A percentile compares a stretch with the other conserved stretches of the same genome.
Conservation (phyloP, 2,329 filamentous ascomycete genomes). For the Aspergillus thermomutatus region DNA sequence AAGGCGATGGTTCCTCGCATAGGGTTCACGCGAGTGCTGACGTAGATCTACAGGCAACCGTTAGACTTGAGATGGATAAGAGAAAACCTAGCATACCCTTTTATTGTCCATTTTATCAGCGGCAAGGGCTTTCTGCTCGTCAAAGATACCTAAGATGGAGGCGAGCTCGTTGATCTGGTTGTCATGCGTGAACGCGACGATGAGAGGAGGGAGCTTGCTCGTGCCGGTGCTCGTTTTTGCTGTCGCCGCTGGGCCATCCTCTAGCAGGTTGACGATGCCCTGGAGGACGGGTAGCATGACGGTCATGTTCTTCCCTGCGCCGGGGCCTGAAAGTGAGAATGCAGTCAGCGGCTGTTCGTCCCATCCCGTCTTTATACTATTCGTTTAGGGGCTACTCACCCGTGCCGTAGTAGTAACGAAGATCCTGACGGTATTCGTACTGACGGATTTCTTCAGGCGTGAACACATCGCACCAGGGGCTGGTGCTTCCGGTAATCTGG, state of each 20-base stretch:
- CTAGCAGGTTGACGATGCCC: slow-evolving; percentile 52
- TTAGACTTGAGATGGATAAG: slow-evolving; percentile 28
- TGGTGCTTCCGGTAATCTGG: slow-evolving; percentile 61
- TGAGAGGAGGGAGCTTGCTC: slow-evolving; percentile 52
- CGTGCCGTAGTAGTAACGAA: slow-evolving; percentile 65
- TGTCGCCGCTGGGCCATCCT: slow-evolving; percentile 42
- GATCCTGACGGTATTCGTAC: slow-evolving; percentile 66
- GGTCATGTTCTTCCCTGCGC: slow-evolving; percentile 17
- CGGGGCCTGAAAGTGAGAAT: slow-evolving; percentile 34
- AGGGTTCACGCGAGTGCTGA: slow-evolving; percentile 44
- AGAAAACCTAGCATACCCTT: slow-evolving; percentile 40
- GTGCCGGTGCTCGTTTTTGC: slow-evolving; percentile 46
- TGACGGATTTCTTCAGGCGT: slow-evolving; percentile 59
- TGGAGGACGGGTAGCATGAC: slow-evolving; percentile 58
- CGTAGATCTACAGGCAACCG: slow-evolving; percentile 41
- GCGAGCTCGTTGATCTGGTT: slow-evolving; percentile 63
- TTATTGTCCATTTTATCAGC: slow-evolving; percentile 45
- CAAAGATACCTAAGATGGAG: slow-evolving; percentile 59
- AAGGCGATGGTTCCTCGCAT: slow-evolving; percentile 66
- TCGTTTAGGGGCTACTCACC: slow-evolving; percentile 37
- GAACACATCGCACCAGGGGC: slow-evolving; percentile 62
- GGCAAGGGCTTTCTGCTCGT: slow-evolving; percentile 51
- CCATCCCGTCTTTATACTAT: slow-evolving; percentile 40
- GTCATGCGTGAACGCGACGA: slow-evolving; percentile 63
- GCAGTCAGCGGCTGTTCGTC: slow-evolving; percentile 44